These are phyloP conservation scores for Pyricularia sp. DNA, from an alignment of 2,329 filamentous ascomycete species.

Conservation along the genomic window DNA sequence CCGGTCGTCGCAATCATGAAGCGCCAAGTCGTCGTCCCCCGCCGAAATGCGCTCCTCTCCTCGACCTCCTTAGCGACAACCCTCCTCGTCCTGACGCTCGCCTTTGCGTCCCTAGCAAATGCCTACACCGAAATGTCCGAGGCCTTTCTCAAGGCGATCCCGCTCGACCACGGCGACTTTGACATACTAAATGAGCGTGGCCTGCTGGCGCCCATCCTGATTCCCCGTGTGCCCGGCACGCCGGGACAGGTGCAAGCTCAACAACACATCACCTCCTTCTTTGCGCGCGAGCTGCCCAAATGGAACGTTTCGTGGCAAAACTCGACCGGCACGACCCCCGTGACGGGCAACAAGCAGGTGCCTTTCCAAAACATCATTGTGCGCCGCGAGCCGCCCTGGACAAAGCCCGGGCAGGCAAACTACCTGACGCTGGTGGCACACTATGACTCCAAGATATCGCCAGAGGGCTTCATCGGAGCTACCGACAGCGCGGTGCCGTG, in stretches of 20 bases:
- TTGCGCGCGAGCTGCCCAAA: slow-evolving; percentile 53
- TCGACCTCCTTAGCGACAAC: neutral
- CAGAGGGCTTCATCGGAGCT: slow-evolving; percentile 71
- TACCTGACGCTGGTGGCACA: slow-evolving; percentile 73
- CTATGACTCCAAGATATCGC: slow-evolving; percentile 68
- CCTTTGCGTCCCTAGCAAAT: slow-evolving; percentile 11
- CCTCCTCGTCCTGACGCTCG: slow-evolving; percentile 15
- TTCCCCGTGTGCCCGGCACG: slow-evolving; percentile 66
- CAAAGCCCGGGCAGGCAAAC: slow-evolving; percentile 57
- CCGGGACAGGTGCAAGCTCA: slow-evolving; percentile 56
- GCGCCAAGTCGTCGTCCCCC: neutral
- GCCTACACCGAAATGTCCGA: slow-evolving; percentile 47
- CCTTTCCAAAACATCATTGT: slow-evolving; percentile 73
- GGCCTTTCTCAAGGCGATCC: slow-evolving; percentile 52
- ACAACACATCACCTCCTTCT: slow-evolving; percentile 65
- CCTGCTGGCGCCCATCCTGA: slow-evolving; percentile 67
- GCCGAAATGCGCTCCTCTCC: neutral
- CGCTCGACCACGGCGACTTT: slow-evolving; percentile 56
- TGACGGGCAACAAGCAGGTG: slow-evolving; percentile 49
- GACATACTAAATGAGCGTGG: slow-evolving; percentile 49
- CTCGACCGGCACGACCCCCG: slow-evolving; percentile 61
- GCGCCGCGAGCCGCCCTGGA: slow-evolving; percentile 70
- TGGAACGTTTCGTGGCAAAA: slow-evolving; percentile 71
- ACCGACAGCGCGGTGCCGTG: slow-evolving; percentile 79
- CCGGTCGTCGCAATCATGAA: neutral